Base-by-base conservation (phyloP, 352 stramenopile genomes). In the Pythium apleroticum region DNA sequence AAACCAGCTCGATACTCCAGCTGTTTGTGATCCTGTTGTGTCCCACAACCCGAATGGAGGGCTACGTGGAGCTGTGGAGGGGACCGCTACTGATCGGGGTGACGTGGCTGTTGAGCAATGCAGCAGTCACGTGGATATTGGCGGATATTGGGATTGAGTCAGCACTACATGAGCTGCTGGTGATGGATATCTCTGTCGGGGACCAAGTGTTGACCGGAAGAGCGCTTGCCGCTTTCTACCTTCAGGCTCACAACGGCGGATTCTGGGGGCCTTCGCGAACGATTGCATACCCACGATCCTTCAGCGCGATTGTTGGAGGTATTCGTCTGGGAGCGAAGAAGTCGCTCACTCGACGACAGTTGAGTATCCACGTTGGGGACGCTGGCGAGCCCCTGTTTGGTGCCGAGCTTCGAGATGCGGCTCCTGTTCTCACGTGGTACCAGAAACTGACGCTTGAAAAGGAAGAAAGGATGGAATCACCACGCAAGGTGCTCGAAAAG, bases 141-240 rank as follows among this genome's bases (percentile, higher is more conserved):
- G 28, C 5, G 6, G 11, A 33, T 3, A 28, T 63, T 11, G 28
- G 45, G 7, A 31, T 55, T 19, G 57, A 63, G 27, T 17, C 22
- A 6, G 22, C 39, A 2, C 17, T 63, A 2, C 31, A 45, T 24
- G 19, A 14, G 7, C 27, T 63, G 1, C 1, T 63, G 6, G 4
- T 25, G 14, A 20, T 24, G 12, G 45, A 55, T 4, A 9, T 22
- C 27, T 8, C 28, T 0, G 20, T 48, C 19, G 57, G 56, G 27
- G 28, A 56, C 24, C 28, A 31, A 33, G 28, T 63, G 10, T 15
- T 63, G 3, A 24, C 28, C 3, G 30, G 43, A 6, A 45, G 57
- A 48, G 33, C 19, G 17, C 43, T 63, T 5, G n/a, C 57, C 4
- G 43, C 39, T 4, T 55, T 63, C 24, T 63, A 63, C 22, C 8